phyloP scores from a whole-genome alignment of 1,139 yeast genomes.

The Geotrichum europaeum region DNA sequence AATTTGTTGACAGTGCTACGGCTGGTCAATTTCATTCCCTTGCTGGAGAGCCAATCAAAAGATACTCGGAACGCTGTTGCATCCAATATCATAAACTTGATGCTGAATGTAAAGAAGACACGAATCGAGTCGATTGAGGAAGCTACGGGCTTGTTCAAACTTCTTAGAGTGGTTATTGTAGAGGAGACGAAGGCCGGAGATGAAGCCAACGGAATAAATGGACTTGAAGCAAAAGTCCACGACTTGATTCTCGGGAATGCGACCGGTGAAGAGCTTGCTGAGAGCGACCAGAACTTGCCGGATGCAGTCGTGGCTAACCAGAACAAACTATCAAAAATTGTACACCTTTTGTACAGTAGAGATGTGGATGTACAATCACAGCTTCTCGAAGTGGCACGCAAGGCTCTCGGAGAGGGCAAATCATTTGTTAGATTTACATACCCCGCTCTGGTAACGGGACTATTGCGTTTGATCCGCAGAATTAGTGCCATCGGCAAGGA shows the following conservation, averaged over 20 bases:
- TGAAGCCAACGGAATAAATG: background rate
- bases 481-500: conserved; percentile 27
- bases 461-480: conserved; percentile 55
- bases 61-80: conserved; percentile 36
- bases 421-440: conserved; percentile 53
- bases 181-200: conserved; percentile 18
- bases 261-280: conserved; percentile 4
- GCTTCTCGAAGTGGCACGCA: conserved; percentile 50
- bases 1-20: conserved; percentile 28
- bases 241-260: conserved; percentile 14
- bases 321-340: conserved; percentile 63
- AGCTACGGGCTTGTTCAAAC: conserved; percentile 37
- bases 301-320: conserved; percentile 44
- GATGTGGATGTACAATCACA: conserved; percentile 50
- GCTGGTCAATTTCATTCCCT: conserved; percentile 33
- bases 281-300: conserved; percentile 24
- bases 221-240: background rate
- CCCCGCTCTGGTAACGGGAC: conserved; percentile 63
- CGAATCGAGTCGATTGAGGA: conserved; percentile 31
- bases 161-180: conserved; percentile 35
- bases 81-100: conserved; percentile 28
- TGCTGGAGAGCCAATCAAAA: conserved; percentile 35
- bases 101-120: conserved; percentile 25
- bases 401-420: conserved; percentile 50
- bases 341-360: conserved; percentile 51